A percentile compares a stretch with the other conserved stretches of the same genome.
phyloP scores from a whole-genome alignment of 805 yeast species.

The Candida morakotiae region DNA sequence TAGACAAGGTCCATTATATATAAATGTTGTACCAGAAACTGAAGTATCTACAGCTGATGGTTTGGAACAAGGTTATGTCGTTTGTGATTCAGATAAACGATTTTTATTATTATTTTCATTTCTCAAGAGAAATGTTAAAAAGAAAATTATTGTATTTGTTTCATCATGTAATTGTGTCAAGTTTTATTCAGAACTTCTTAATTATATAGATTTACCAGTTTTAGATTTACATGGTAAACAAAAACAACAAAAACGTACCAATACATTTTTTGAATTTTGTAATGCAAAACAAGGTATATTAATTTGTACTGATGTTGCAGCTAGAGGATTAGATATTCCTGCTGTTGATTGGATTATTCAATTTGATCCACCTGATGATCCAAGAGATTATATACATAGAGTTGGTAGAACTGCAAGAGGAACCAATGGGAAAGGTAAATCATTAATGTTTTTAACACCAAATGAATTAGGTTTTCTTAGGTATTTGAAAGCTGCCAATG shows the following conservation, averaged over 20 bases:
- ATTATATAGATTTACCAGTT: slow-evolving; percentile 95
- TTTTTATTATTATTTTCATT: slow-evolving; percentile 87
- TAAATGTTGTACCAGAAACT: slow-evolving; percentile 83
- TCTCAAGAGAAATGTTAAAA: slow-evolving; percentile 86
- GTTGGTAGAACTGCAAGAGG: slow-evolving; percentile 99
- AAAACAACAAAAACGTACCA: slow-evolving; percentile 97
- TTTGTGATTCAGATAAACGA: slow-evolving; percentile 93
- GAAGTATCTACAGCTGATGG: slow-evolving; percentile 93
- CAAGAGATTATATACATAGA: slow-evolving; percentile 97
- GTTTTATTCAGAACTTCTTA: slow-evolving; percentile 89
- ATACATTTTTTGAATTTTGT: slow-evolving; percentile 96
- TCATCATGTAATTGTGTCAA: slow-evolving; percentile 97
- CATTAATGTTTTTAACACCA: slow-evolving; percentile 93
- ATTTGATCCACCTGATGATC: slow-evolving; percentile 99
- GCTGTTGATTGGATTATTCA: slow-evolving; percentile 99
- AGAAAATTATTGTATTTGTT: slow-evolving; percentile 89
- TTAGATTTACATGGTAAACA: slow-evolving; percentile 96
- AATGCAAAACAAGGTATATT: slow-evolving; percentile 92
- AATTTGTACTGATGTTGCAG: slow-evolving; percentile 97
- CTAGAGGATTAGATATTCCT: slow-evolving; percentile 98
- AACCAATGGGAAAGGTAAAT: slow-evolving; percentile 81
- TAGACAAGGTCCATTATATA: slow-evolving; percentile 88
- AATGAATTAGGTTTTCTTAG: slow-evolving; percentile 91
- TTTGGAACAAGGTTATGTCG: slow-evolving; percentile 97
- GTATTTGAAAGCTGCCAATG: slow-evolving; percentile 93